Base-by-base conservation (phyloP, 73 alveolate species). In the Uronychia setigera region DNA sequence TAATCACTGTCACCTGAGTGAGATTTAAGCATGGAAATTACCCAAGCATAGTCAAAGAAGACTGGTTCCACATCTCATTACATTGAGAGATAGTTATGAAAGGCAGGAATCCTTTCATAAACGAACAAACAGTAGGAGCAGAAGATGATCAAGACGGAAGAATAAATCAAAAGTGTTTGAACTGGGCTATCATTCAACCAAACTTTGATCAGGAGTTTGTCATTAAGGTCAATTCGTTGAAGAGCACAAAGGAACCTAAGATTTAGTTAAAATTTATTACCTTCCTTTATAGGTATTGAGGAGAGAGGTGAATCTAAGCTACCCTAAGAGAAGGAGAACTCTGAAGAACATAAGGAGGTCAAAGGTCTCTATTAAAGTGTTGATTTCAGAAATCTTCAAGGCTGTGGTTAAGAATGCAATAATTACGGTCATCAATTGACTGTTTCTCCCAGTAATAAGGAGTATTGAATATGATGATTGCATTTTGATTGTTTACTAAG, bases 181-280 rank as follows among this genome's bases (percentile, higher is more conserved):
- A 46, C 67, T 5, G 19, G 67, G 67, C 67, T 46, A 19, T 46
- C 67, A 19, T 46, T 46, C 67, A 46, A 46, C 67, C 67, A 46
- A 19, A 46, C 67, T 5, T 19, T 5, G 67, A 46, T 46, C 67
- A 46, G 19, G n/a, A 46, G 67, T 19, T 46, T 46, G 67, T 46
- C 67, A 19, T 46, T 46, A 19, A 46, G 67, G 67, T 46, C 67
- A 19, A 46, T 19, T 11, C 67, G 67, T 19, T 46, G 67, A 5
- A 46, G 67, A 19, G 67, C 67, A 19, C 67, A 46, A 46, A 46
- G 67, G 67, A 46, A 46, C 67, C 67, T 46, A n/a, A n/a, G 67
- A 5, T 11, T 19, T 46, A 19, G 19, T 5, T 46, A 46, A 19
- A 11, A 19, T 5, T 46, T 5, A 46, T 11, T 46, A 46, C 67